Base-by-base conservation (phyloP, 176 grass and related monocot genomes). In the Miscanthus lutarioriparius region DNA sequence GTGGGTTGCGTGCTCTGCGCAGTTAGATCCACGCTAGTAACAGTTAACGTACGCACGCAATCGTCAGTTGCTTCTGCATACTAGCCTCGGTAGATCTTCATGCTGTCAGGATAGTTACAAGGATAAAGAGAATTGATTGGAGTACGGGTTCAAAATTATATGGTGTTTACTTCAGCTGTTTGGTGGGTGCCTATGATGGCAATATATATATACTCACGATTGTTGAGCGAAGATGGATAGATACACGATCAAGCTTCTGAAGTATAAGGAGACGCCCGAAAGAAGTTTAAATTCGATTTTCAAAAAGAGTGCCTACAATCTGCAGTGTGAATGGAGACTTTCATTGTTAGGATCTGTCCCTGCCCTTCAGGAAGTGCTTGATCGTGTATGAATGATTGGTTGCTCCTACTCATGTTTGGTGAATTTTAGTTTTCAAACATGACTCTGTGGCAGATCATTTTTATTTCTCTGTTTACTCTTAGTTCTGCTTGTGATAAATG, bases 1-100 rank as follows among this genome's bases (percentile, higher is more conserved):
- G 75, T 16, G 76, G 45, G 5, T 1, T 27, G 7, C 45, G 4
- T 75, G 10, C 67, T 72, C 3, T 44, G 5, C 6, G 48, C 84
- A 22, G 80, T 80, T 87, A 84, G 89, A 87, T 91, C 76, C 80
- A 63, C 19, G 63, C 4, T 64, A 53, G 10, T 40, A 15, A 12
- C n/a, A 62, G 8, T 7, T 17, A 59, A 23, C 1, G 4, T 11
- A 19, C 16, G 48, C 17, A 47, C 1, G 8, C 9, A 0, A 58
- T 75, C 12, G 1, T 23, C 20, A 5, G 28, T 40, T 69, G 47
- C 20, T 80, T 68, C 74, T 5, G 35, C 30, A 1, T 37, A 39
- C 33, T 72, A 19, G 49, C 39, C 10, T 51, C 1, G 35, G 9
- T 54, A 53, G 41, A 10, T 64, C 59, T 74, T 74, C 14, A 67